These are phyloP conservation scores for Blastobotrys persicus DNA, from an alignment of 1,139 yeast genomes.

Conservation along the genomic window DNA sequence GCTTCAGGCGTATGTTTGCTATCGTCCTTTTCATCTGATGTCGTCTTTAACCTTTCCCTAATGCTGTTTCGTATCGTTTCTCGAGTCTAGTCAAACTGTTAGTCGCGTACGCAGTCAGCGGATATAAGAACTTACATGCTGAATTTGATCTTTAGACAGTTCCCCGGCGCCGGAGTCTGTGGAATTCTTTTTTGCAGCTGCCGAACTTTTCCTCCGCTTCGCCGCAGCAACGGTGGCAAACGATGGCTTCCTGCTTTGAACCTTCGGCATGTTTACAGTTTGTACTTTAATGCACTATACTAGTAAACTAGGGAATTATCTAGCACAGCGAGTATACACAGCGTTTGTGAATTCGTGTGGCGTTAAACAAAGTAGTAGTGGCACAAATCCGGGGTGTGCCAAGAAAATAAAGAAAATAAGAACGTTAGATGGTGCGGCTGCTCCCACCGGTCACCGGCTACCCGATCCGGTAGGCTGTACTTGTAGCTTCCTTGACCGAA, in stretches of 20 bases:
- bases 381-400: no score
- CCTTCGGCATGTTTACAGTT: neutral
- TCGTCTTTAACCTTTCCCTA: slow-evolving; percentile 1
- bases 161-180: neutral
- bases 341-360: neutral
- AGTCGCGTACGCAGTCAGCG: no score
- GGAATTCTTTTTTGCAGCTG: neutral
- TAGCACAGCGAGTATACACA: neutral
- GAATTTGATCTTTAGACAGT: neutral
- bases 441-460: no score
- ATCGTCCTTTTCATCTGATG: slow-evolving; percentile 1
- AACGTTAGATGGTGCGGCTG: no score
- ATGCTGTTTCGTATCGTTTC: slow-evolving; percentile 5
- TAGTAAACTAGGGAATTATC: neutral
- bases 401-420: no score
- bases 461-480: no score
- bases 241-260: neutral
- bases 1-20: neutral
- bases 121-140: neutral
- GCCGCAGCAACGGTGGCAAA: neutral
- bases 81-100: neutral
- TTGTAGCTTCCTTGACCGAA: no score
- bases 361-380: no score
- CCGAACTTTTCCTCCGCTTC: neutral
- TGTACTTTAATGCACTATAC: neutral